Percentiles rank a stretch among this genome's conserved stretches.
phyloP scores from a whole-genome alignment of 106 monocot species.

The Posidonia australis region DNA sequence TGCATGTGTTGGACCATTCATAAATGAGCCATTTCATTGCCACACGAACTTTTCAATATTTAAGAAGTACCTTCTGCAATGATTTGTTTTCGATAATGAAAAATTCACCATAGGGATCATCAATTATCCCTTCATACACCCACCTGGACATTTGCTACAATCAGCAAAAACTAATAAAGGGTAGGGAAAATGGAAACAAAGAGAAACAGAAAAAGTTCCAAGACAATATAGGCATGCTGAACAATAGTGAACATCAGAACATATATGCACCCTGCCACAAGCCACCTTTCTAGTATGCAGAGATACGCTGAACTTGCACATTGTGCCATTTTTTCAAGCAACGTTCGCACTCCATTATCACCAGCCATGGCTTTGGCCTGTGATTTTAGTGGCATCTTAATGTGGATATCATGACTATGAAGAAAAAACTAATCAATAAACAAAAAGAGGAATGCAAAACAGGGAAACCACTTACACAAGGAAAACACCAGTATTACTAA shows the following conservation, averaged over 20 bases:
- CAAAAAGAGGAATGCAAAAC: background rate
- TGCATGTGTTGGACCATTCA: background rate
- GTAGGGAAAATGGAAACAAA: background rate
- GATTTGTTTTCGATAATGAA: slow-evolving; percentile 97
- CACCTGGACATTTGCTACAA: slow-evolving; percentile 32
- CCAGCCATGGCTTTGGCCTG: slow-evolving; percentile 98
- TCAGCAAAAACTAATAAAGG: background rate
- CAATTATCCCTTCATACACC: slow-evolving; percentile 97
- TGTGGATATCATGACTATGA: background rate
- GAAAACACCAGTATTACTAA: background rate
- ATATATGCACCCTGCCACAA: background rate
- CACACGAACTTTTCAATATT: background rate
- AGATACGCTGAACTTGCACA: slow-evolving; percentile 89
- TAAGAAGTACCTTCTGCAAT: slow-evolving; percentile 67
- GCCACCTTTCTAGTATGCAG: slow-evolving; percentile 79
- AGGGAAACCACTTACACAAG: background rate
- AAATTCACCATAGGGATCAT: slow-evolving; percentile 98
- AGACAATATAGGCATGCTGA: background rate
- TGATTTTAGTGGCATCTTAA: background rate
- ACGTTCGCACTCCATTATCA: slow-evolving; percentile 67
- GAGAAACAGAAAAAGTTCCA: background rate
- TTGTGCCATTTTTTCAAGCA: slow-evolving; percentile 90
- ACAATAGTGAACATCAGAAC: background rate
- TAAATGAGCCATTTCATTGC: background rate
- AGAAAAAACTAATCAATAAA: background rate